Evolutionary conservation across 106 monocot species (phyloP), one percentile per base, ranked within the genome.

Genomic region (Agapanthus africanus): DNA sequence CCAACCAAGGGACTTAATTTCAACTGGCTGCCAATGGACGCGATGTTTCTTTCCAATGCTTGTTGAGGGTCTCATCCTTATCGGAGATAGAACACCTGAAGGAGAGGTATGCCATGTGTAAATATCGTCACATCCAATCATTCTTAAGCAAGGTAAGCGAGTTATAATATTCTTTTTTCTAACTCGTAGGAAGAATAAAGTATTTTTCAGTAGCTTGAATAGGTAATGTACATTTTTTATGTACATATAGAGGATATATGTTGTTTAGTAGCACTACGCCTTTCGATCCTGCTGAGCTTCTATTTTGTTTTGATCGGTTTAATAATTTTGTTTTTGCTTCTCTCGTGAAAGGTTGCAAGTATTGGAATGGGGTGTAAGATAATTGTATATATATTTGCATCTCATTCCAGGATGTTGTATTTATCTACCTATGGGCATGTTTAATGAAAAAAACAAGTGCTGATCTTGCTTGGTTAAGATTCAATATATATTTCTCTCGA

Each of bases 1-100:
- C 50, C 85, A 85, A 11, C 80, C 85, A 1, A 40, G 57, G 14
- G 74, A 78, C 28, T 66, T 70, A 11, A 56, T 85, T 9, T 71
- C 88, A 13, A 92, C 85, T 9, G 85, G 88, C 36, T 88, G 79
- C 40, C 79, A 81, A 61, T 85, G 80, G 85, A 49, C 28, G 8
- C 78, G 83, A 72, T 81, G 82, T 51, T 71, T 92, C 41, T 41
- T 85, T 15, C 80, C 85, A 3, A 74, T 88, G 71, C 41, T 78
- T 4, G 56, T 92, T 7, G 76, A 85, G 51, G 88, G 88, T 5
- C 77, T 92, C 30, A 61, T 92, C 49, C 66, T 92, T 19, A 65
- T 88, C 26, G 85, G 91, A 65, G 76, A 82, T 69, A 71, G 77
- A 62, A 79, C 61, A 26, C 69, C 73, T 19, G 67, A 82, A 36